phyloP scores from a whole-genome alignment of 2,329 filamentous ascomycete species.

The Taxawa tesnikishii region DNA sequence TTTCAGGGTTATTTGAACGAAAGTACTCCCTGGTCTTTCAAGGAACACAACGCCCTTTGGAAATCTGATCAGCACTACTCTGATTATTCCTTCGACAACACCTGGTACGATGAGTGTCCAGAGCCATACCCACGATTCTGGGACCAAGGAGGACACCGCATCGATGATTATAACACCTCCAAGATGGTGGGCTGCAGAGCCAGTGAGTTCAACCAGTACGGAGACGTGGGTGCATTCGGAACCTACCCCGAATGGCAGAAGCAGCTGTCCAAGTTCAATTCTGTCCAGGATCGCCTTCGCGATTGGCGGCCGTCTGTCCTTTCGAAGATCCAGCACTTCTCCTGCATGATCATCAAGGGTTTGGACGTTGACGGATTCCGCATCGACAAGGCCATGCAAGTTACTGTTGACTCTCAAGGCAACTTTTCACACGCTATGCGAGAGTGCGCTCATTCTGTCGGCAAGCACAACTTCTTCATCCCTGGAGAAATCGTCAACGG shows the following conservation, averaged over 20 bases:
- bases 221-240: constrained; percentile 52
- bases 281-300: constrained; percentile 53
- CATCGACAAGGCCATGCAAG: constrained; percentile 54
- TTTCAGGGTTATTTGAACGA: constrained; percentile 49
- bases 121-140: constrained; percentile 52
- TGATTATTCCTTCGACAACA: constrained; percentile 45
- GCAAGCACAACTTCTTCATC: constrained; percentile 53
- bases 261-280: constrained; percentile 54
- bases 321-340: constrained; percentile 46
- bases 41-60: constrained; percentile 47
- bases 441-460: constrained; percentile 42
- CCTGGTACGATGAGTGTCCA: constrained; percentile 34
- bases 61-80: constrained; percentile 43
- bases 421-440: constrained; percentile 46
- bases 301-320: constrained; percentile 50
- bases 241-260: constrained; percentile 51
- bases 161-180: constrained; percentile 22
- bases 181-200: constrained; percentile 24
- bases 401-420: constrained; percentile 48
- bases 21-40: constrained; percentile 41
- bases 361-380: constrained; percentile 57
- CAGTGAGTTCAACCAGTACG: constrained; percentile 51
- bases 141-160: constrained; percentile 47
- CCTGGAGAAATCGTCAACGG: constrained; percentile 52
- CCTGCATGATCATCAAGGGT: constrained; percentile 49